Conservation (phyloP, 441 rosid genomes). For the Daphne laureola region DNA sequence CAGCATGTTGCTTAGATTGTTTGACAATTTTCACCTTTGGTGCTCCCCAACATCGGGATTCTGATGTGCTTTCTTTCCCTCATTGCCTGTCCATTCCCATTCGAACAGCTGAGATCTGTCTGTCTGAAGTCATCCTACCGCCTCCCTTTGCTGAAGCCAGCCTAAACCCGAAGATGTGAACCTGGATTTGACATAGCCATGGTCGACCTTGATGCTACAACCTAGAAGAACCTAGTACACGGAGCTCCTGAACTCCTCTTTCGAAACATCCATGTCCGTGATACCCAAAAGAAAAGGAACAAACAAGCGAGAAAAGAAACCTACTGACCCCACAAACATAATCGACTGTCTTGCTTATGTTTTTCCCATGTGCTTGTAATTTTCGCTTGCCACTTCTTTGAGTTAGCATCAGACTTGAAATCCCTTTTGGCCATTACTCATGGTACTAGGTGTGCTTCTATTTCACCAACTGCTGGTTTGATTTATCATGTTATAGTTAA, state of each 20-base stretch:
- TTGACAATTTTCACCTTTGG: constrained; percentile 43
- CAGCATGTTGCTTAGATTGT: constrained; percentile 11
- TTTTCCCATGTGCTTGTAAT: constrained; percentile 22
- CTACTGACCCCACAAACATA: constrained; percentile 55
- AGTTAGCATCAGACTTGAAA: constrained; percentile 16
- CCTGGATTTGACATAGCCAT: constrained; percentile 56
- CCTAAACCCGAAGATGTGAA: constrained; percentile 84
- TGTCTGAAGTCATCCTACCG: constrained; percentile 90
- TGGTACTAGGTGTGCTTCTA: too few species aligned
- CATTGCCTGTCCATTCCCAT: constrained; percentile 69
- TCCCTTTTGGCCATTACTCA: too few species aligned
- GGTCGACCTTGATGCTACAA: constrained; percentile 71
- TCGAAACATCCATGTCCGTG: constrained; percentile 42
- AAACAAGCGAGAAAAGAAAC: constrained; percentile 32
- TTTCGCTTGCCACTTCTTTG: constrained; percentile 20
- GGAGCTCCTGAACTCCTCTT: constrained; percentile 38
- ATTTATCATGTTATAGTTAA: too few species aligned
- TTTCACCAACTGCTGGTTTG: too few species aligned
- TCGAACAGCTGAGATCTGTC: constrained; percentile 79
- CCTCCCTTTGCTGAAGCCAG: constrained; percentile 73
- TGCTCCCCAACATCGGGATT: constrained; percentile 47
- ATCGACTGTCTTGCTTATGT: constrained; percentile 38
- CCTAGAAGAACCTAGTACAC: constrained; percentile 59
- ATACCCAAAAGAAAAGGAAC: constrained; percentile 46
- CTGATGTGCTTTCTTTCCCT: constrained; percentile 73